phyloP scores from a whole-genome alignment of 805 yeast genomes.

The Nakazawaea holstii region DNA sequence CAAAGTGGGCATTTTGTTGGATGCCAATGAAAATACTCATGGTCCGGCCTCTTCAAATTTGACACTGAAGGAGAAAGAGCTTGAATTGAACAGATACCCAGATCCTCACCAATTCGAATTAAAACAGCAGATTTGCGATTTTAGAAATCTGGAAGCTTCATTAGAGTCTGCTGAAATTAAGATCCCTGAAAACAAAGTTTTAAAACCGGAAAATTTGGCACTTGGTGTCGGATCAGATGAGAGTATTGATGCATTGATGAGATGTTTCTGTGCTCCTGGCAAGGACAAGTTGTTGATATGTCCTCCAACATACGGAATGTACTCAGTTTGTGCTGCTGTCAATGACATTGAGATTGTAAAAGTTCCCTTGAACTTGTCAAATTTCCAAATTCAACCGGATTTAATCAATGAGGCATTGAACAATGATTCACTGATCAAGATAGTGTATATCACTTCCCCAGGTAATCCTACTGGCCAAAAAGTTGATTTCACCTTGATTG shows the following conservation, averaged over 20 bases:
- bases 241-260: constrained; percentile 80
- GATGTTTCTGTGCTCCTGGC: constrained; percentile 82
- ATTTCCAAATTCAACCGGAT: constrained; percentile 59
- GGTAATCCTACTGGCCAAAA: constrained; percentile 91
- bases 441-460: constrained; percentile 86
- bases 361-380: constrained; percentile 65
- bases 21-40: constrained; percentile 94
- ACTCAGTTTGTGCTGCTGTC: constrained; percentile 81
- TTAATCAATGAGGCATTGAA: constrained; percentile 46
- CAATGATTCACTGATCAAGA: constrained; percentile 58
- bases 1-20: constrained; percentile 80
- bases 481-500: constrained; percentile 44
- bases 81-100: constrained; percentile 85
- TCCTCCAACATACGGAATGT: constrained; percentile 99
- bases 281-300: constrained; percentile 76
- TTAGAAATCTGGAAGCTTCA: constrained; percentile 53
- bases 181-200: constrained; percentile 17
- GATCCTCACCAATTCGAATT: constrained; percentile 89
- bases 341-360: constrained; percentile 78
- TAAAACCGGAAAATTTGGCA: constrained; percentile 68
- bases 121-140: constrained; percentile 64
- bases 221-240: constrained; percentile 98
- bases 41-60: constrained; percentile 68
- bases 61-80: constrained; percentile 35
- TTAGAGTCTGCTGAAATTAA: constrained; percentile 17